Evolutionary conservation across 1,139 yeast species (phyloP), one percentile per base, ranked within the genome.

Genomic region (Diutina neorugosa): DNA sequence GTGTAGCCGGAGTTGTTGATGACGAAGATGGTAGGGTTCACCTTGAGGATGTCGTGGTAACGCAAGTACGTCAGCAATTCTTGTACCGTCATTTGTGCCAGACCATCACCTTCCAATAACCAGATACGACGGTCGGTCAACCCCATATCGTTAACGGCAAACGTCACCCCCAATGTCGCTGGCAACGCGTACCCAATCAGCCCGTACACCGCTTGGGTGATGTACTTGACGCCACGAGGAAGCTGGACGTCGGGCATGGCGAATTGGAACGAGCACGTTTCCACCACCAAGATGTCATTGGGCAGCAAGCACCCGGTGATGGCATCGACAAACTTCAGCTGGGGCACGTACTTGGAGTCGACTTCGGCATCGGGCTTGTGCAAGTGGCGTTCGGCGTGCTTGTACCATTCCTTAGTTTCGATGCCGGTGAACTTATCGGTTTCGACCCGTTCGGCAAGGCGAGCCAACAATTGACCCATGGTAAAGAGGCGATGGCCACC

Each of bases 101-200:
- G 83, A 2, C 96, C 96, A 63, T 90, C 96, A 52, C 96, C 96
- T 70, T 86, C 90, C 27, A 87, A 71, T 9, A 89, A 69, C 18
- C 87, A 68, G 21, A 87, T 76, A 58, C 95, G 77, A 51, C 84
- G 79, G 5, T 69, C 63, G 9, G 60, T 58, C 11, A 19, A 21
- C 7, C 72, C 72, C 54, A 70, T 57, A 62, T 88, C 94, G 54
- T 76, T 73, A 60, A 78, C 71, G 1, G 93, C 96, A 54, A 85
- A 66, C 14, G 86, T 81, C 7, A 82, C 86, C 41, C 96, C 96
- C 51, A 89, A 74, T 1, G 93, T 77, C 2, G 94, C 89, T 1
- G 96, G 96, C 27, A 89, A 71, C 0, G 96, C 90, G 68, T 79
- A 86, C 4, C 97, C 97, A 61, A 89, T 89, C 1, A 95, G 86